Conservation (phyloP, 2,329 filamentous ascomycete species). For the Fonsecaea monophora region DNA sequence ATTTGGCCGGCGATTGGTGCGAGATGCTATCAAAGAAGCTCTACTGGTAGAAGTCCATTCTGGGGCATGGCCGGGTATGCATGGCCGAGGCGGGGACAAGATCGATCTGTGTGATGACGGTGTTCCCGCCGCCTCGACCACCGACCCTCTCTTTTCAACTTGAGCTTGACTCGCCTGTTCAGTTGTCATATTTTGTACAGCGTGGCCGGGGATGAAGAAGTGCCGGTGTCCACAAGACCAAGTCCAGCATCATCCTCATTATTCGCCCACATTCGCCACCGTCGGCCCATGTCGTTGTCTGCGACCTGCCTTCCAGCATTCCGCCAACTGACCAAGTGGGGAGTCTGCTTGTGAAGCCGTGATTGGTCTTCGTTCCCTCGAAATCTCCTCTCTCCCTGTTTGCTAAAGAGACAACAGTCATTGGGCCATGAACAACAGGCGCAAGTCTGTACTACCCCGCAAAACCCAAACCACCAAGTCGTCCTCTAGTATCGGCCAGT, state of each 20-base stretch:
- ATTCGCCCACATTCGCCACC: background rate
- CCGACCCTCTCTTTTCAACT: background rate
- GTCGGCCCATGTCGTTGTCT: background rate
- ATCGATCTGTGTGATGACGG: slow-evolving; percentile 29
- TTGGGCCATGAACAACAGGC: background rate
- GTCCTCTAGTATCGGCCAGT: background rate
- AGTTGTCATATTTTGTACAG: too few species aligned
- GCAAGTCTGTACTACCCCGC: background rate
- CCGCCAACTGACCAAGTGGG: background rate
- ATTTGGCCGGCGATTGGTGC: slow-evolving; percentile 30
- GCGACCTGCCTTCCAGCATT: background rate
- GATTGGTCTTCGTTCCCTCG: background rate
- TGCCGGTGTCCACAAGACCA: background rate
- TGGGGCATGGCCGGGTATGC: too few species aligned
- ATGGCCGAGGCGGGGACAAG: slow-evolving; percentile 32
- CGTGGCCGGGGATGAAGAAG: background rate
- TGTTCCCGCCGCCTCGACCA: slow-evolving; percentile 27
- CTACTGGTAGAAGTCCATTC: background rate
- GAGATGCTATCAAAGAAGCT: background rate
- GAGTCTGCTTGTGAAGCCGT: background rate
- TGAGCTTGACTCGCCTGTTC: background rate
- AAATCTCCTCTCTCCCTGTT: slow-evolving; percentile 1
- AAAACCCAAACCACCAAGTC: slow-evolving; percentile 2
- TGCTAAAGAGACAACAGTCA: slow-evolving; percentile 1
- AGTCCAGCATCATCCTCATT: background rate